A percentile compares a stretch with the other conserved stretches of the same genome.
Evolutionary conservation across 345 rosid genomes (phyloP).

Genomic region (Toxicodendron radicans): DNA sequence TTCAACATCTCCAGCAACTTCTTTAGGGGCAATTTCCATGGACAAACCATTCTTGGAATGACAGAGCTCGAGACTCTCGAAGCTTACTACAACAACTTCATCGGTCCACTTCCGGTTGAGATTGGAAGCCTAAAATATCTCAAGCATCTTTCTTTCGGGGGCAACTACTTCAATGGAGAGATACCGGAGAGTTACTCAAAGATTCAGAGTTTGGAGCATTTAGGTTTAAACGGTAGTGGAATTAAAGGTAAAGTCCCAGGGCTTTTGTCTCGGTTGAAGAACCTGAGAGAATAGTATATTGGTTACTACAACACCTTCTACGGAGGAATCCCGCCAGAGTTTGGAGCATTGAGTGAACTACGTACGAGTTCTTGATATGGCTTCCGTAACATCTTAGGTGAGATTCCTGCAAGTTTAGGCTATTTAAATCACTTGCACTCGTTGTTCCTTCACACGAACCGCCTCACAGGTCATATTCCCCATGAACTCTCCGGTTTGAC

Average conservation of each 20-base stretch:
- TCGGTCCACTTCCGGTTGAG: slow-evolving; percentile 55
- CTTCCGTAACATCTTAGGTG: slow-evolving; percentile 59
- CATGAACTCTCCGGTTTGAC: slow-evolving; percentile 59
- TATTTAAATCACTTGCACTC: slow-evolving; percentile 55
- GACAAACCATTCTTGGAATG: slow-evolving; percentile 48
- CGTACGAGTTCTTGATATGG: slow-evolving; percentile 64
- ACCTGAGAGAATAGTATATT: slow-evolving; percentile 48
- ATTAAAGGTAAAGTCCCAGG: slow-evolving; percentile 58
- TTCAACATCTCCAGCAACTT: slow-evolving; percentile 68
- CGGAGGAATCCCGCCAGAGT: slow-evolving; percentile 77
- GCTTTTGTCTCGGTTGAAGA: slow-evolving; percentile 58
- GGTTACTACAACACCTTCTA: slow-evolving; percentile 62
- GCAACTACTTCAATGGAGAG: slow-evolving; percentile 72
- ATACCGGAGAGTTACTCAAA: slow-evolving; percentile 74
- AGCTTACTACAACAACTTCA: slow-evolving; percentile 67
- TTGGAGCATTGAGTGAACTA: slow-evolving; percentile 59
- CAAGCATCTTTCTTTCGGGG: slow-evolving; percentile 58
- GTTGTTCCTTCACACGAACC: slow-evolving; percentile 72
- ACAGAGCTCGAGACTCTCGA: slow-evolving; percentile 59
- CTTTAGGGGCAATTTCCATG: slow-evolving; percentile 57
- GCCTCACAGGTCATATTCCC: slow-evolving; percentile 69
- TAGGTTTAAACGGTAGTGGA: slow-evolving; percentile 60
- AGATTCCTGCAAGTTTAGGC: slow-evolving; percentile 64
- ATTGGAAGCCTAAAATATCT: slow-evolving; percentile 50
- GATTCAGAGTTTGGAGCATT: slow-evolving; percentile 58